A percentile compares a stretch with the other conserved stretches of the same genome.
phyloP scores from a whole-genome alignment of 2,329 filamentous ascomycete species.

The Huntiella decipiens region DNA sequence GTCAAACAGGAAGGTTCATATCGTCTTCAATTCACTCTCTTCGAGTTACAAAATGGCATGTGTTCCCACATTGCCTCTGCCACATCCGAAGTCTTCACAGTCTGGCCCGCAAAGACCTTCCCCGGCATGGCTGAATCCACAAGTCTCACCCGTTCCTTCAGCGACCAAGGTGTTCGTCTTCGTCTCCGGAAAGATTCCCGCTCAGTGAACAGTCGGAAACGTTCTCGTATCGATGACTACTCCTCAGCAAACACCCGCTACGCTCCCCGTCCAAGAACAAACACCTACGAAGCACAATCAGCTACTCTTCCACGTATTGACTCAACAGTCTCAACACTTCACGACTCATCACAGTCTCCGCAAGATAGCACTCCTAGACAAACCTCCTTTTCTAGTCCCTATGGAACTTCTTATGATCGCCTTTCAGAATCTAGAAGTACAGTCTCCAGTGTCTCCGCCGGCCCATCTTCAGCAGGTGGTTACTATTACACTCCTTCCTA shows the following conservation, averaged over 20 bases:
- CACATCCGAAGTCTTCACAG: conserved; percentile 50
- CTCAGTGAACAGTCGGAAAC: conserved; percentile 30
- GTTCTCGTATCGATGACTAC: conserved; percentile 14
- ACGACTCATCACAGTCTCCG: conserved; percentile 10
- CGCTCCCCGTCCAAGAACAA: conserved; percentile 6
- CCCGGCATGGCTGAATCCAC: conserved; percentile 69
- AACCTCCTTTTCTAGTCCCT: conserved; percentile 7
- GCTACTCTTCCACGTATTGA: conserved; percentile 8
- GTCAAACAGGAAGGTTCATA: conserved; percentile 56
- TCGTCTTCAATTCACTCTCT: conserved; percentile 58
- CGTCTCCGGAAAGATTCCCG: conserved; percentile 68
- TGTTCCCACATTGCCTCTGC: conserved; percentile 20
- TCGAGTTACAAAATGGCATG: conserved; percentile 27
- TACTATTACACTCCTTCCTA: conserved; percentile 10
- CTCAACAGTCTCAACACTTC: conserved; percentile 3
- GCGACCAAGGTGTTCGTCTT: conserved; percentile 70
- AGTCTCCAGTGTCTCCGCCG: conserved; percentile 1
- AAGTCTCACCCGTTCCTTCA: conserved; percentile 60
- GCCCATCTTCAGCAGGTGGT: conserved; percentile 1
- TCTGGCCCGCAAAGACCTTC: conserved; percentile 47
- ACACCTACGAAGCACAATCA: conserved; percentile 10
- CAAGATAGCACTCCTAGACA: conserved; percentile 10
- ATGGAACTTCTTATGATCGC: conserved; percentile 4
- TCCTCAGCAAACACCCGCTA: conserved; percentile 4
- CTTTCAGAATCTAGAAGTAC: conserved; percentile 7